Conservation (phyloP, 441 rosid species). For the Pelargonium fulgidum region DNA sequence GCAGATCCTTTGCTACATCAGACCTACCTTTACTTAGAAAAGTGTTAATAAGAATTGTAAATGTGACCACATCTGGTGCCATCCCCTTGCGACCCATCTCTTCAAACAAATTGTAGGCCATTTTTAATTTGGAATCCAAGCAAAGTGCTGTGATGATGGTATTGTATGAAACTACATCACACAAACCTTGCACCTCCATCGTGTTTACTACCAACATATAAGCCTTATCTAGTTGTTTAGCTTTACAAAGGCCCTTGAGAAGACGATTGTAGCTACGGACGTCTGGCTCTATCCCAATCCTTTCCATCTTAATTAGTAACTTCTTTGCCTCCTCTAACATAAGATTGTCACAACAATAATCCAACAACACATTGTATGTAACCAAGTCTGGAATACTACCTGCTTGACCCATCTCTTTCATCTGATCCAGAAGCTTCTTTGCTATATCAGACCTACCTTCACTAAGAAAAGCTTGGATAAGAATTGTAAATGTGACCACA, state of each 20-base stretch:
- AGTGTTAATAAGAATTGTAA: constrained; percentile 60
- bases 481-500: constrained; percentile 69
- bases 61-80: constrained; percentile 61
- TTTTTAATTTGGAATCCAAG: constrained; percentile 32
- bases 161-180: constrained; percentile 76
- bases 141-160: constrained; percentile 63
- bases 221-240: constrained; percentile 44
- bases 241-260: constrained; percentile 70
- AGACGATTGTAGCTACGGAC: constrained; percentile 71
- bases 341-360: constrained; percentile 53
- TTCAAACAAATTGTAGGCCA: constrained; percentile 57
- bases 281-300: constrained; percentile 66
- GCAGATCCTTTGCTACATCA: constrained; percentile 55
- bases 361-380: constrained; percentile 70
- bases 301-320: constrained; percentile 60
- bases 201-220: constrained; percentile 46
- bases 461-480: constrained; percentile 57
- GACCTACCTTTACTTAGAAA: constrained; percentile 58
- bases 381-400: constrained; percentile 69
- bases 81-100: constrained; percentile 66
- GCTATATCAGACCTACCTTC: constrained; percentile 21
- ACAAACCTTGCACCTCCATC: constrained; percentile 63
- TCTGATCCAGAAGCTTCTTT: not conserved
- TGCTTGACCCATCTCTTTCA: constrained; percentile 24
- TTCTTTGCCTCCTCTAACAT: constrained; percentile 63